Conservation (phyloP, 192 early-diverging fungal genomes). For the Coemansia furcata region DNA sequence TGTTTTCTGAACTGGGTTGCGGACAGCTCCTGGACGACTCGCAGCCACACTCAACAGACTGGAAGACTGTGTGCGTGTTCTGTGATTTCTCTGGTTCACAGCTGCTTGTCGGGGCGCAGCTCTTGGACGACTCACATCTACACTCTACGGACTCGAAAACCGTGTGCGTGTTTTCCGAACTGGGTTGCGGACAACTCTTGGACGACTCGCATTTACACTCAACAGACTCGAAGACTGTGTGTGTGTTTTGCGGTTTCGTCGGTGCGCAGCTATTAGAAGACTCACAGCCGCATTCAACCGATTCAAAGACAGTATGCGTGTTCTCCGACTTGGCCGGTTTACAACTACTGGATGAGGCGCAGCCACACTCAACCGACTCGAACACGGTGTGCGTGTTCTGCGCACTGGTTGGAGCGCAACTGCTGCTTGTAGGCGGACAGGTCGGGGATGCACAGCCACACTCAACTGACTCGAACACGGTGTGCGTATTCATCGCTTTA, state of each 20-base stretch:
- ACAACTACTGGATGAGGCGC: not conserved
- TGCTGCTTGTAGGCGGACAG: not conserved
- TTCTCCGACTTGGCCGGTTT: not conserved
- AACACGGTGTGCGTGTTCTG: not conserved
- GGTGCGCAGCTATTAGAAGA: constrained; percentile 10
- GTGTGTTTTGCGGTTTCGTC: constrained; percentile 12
- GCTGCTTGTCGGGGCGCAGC: not conserved
- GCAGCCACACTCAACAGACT: not conserved
- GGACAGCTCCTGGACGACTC: not conserved
- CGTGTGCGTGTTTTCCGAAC: not conserved
- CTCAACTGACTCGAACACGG: constrained; percentile 6
- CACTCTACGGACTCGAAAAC: not conserved
- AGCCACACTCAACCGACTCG: not conserved
- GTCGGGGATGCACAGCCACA: constrained; percentile 3
- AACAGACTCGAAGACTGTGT: constrained; percentile 7
- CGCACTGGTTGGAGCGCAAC: not conserved
- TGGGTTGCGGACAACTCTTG: not conserved
- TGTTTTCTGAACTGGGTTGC: not conserved
- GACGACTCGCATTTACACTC: not conserved
- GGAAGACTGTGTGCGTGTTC: not conserved
- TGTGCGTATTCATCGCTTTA: constrained; percentile 15
- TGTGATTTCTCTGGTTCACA: not conserved
- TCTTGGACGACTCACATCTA: not conserved
- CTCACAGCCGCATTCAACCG: constrained; percentile 14
- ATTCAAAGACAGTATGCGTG: constrained; percentile 32